Evolutionary conservation across 1,284 basidiomycete genomes (phyloP).

Genomic region (Fomitopsis palustris): DNA sequence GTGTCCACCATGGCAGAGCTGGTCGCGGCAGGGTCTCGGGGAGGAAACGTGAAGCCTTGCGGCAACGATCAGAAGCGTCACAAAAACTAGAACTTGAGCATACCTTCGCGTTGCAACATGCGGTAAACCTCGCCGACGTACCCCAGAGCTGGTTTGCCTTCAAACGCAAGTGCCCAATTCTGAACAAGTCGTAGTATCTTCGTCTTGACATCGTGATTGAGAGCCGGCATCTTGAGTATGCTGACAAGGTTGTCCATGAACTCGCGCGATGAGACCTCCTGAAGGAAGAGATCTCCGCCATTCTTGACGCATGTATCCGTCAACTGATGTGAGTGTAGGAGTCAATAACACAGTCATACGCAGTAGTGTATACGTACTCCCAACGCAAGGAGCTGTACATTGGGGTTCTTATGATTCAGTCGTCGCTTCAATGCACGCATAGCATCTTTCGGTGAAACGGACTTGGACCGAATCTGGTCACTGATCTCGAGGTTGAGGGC

Average conservation of each 20-base stretch:
- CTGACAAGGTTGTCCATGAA: conserved; percentile 92
- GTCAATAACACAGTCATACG: neutral
- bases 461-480: conserved; percentile 94
- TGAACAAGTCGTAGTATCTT: conserved; percentile 82
- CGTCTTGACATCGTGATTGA: conserved; percentile 84
- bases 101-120: conserved; percentile 73
- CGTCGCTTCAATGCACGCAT: conserved; percentile 88
- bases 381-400: conserved; percentile 88
- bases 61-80: neutral
- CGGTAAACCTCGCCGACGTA: conserved; percentile 83
- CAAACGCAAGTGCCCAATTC: conserved; percentile 91
- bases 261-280: conserved; percentile 82
- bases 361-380: conserved; percentile 52
- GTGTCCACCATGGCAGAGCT: conserved; percentile 86
- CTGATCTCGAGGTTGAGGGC: conserved; percentile 94
- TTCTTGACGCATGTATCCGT: conserved; percentile 98
- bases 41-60: conserved; percentile 79
- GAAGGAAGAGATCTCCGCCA: conserved; percentile 89
- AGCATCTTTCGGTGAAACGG: conserved; percentile 81
- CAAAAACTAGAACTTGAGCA: conserved; percentile 14
- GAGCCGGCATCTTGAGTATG: conserved; percentile 67
- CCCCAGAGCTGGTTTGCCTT: conserved; percentile 71
- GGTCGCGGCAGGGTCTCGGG: conserved; percentile 65
- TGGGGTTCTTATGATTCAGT: conserved; percentile 93
- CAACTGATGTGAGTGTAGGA: conserved; percentile 45